Percentiles rank a stretch among this genome's conserved stretches.
These are phyloP conservation scores for Globisporangium abappressorium DNA, from an alignment of 352 stramenopile genomes.

Conservation along the genomic window DNA sequence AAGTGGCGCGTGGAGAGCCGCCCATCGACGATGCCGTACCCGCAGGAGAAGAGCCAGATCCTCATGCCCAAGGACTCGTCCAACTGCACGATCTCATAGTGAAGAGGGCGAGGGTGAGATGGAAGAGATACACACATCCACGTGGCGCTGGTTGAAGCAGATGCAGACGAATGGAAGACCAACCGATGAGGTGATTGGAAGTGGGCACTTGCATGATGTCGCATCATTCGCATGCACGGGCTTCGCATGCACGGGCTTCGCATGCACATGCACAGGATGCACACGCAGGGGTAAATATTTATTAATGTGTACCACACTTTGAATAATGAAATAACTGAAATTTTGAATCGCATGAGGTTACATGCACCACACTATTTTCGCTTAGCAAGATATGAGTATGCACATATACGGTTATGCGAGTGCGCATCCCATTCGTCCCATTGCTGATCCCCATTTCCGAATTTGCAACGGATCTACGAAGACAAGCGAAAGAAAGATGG, in stretches of 20 bases:
- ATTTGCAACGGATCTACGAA: neutral
- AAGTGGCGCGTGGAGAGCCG: slow-evolving; percentile 57
- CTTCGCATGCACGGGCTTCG: neutral
- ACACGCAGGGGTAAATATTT: neutral
- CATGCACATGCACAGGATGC: neutral
- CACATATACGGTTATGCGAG: neutral
- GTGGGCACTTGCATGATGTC: slow-evolving; percentile 5
- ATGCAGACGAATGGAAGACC: neutral
- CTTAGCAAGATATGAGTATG: neutral
- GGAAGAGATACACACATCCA: neutral
- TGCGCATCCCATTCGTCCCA: neutral
- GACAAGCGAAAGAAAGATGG: slow-evolving; percentile 28
- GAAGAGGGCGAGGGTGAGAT: neutral
- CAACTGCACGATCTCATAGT: slow-evolving; percentile 18
- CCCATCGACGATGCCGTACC: slow-evolving; percentile 69
- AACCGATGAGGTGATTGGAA: neutral
- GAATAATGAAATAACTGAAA: neutral
- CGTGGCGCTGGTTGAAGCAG: neutral
- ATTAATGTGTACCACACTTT: slow-evolving; percentile 11
- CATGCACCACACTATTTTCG: neutral
- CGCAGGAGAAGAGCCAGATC: slow-evolving; percentile 77
- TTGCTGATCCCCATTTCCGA: slow-evolving; percentile 11
- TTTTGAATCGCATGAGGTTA: neutral
- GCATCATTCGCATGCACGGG: slow-evolving; percentile 1
- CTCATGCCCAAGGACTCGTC: slow-evolving; percentile 52